These are phyloP conservation scores for Colletotrichum euphorbiae DNA, from an alignment of 2,329 filamentous ascomycete species.

Conservation along the genomic window DNA sequence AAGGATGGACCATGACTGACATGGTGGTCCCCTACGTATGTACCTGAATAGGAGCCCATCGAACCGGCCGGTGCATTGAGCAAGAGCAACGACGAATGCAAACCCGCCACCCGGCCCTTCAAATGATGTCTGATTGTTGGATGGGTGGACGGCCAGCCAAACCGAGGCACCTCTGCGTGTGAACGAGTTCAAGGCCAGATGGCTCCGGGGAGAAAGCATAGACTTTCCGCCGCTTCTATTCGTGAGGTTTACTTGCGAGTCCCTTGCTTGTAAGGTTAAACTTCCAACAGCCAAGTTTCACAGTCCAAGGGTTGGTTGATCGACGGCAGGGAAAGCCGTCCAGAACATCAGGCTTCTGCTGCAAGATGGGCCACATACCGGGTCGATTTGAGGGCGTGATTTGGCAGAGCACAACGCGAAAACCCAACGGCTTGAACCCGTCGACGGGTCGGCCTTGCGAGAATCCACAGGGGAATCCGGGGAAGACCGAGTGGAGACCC, in stretches of 20 bases:
- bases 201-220: background rate
- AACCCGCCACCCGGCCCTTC: slow-evolving; percentile 12
- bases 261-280: slow-evolving; percentile 19
- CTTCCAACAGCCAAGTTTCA: slow-evolving; percentile 38
- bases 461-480: slow-evolving; percentile 24
- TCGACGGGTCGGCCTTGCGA: slow-evolving; percentile 27
- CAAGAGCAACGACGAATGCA: slow-evolving; percentile 7
- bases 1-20: slow-evolving; percentile 33
- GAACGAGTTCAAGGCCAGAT: slow-evolving; percentile 14
- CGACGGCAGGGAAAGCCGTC: slow-evolving; percentile 24
- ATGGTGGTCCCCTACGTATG: slow-evolving; percentile 27
- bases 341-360: slow-evolving; percentile 27
- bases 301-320: slow-evolving; percentile 24
- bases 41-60: slow-evolving; percentile 5
- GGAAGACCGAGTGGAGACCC: slow-evolving; percentile 2
- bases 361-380: slow-evolving; percentile 11
- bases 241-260: slow-evolving; percentile 18
- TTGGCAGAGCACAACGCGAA: background rate
- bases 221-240: slow-evolving; percentile 4
- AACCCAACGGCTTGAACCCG: slow-evolving; percentile 4
- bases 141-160: slow-evolving; percentile 3
- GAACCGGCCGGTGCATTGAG: slow-evolving; percentile 22
- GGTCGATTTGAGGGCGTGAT: slow-evolving; percentile 6
- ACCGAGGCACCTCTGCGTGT: background rate
- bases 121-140: slow-evolving; percentile 31